Percentiles rank a stretch among this genome's conserved stretches.
phyloP scores from a whole-genome alignment of 169 alveolate species.

The Hepatocystis sp. region DNA sequence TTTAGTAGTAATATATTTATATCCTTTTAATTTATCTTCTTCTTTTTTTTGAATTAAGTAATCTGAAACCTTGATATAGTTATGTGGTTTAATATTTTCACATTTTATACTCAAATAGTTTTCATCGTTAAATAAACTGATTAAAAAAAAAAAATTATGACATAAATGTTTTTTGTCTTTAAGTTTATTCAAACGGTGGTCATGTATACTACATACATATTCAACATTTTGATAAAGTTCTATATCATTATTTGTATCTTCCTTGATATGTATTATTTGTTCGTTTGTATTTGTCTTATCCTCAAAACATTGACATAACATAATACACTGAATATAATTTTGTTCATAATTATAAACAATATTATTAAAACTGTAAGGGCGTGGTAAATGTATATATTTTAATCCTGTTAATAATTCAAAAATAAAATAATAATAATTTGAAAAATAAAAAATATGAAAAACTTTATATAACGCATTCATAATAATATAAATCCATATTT shows the following conservation, averaged over 20 bases:
- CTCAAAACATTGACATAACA: not conserved
- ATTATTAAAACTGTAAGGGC: not conserved
- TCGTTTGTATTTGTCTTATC: too few relatives aligned
- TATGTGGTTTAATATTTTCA: conserved; percentile 30
- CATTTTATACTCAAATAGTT: conserved; percentile 23
- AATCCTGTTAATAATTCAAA: conserved; percentile 63
- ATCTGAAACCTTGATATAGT: conserved; percentile 12
- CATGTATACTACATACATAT: too few relatives aligned
- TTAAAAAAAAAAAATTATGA: conserved; percentile 2
- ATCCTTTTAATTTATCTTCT: conserved; percentile 28
- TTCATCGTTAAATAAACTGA: conserved; percentile 9
- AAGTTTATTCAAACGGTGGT: too few relatives aligned
- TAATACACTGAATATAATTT: conserved; percentile 6
- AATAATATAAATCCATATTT: conserved; percentile 38
- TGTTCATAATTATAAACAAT: conserved; percentile 7
- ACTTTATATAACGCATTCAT: conserved; percentile 45
- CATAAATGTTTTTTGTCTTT: too few relatives aligned
- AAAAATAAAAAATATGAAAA: conserved; percentile 19
- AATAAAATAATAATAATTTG: conserved; percentile 18
- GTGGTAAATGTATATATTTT: conserved; percentile 1
- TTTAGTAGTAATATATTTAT: conserved; percentile 21
- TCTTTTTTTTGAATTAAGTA: conserved; percentile 2
- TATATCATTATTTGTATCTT: too few relatives aligned
- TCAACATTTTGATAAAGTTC: too few relatives aligned
- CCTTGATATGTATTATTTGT: too few relatives aligned